Evolutionary conservation across 768 basidiomycete species (phyloP), one percentile per base, ranked within the genome.

Genomic region (Lentinula aciculospora): DNA sequence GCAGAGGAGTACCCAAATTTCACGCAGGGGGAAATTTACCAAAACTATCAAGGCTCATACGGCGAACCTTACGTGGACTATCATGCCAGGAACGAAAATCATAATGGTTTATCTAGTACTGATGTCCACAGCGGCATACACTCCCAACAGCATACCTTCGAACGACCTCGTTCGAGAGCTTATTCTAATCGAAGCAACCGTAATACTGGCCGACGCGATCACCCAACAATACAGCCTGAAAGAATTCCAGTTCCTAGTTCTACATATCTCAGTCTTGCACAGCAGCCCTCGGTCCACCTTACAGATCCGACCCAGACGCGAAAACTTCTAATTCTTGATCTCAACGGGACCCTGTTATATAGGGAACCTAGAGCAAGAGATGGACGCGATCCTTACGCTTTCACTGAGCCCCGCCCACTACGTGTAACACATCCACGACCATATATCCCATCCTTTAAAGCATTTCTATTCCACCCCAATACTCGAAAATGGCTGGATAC

Each of bases 261-360:
- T 17, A 25, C 44, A 4, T 56, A 56, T 15, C 54, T 56, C 23
- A 13, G 37, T 12, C 54, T 56, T 6, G n/a, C 37, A 17, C 25
- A 42, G 8, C 54, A 56, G 28, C 28, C 54, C 21, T 56, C 54
- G 12, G 28, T 25, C 12, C 39, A 15, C 12, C 39, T 56, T 34
- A 19, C 54, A 9, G 40, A 56, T 32, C 42, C 54, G 5, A 45
- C 54, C 3, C 40, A 44, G 29, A 15, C 17, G 29, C 75, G 78
- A 31, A 84, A 82, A 64, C 75, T 84, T 0, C 72, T 83, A 57
- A 71, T 83, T 6, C 74, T 83, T 15, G 82, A 83, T 59, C 66
- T 80, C 15, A 80, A 83, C 57, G 81, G 81, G 25, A 78, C 80
- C 0, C 75, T 83, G 37, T 71, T 82, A 28, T 70, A 75, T 32